Evolutionary conservation across 2,329 filamentous ascomycete genomes (phyloP), one percentile per base, ranked within the genome.

Genomic region (Venturia nashicola): DNA sequence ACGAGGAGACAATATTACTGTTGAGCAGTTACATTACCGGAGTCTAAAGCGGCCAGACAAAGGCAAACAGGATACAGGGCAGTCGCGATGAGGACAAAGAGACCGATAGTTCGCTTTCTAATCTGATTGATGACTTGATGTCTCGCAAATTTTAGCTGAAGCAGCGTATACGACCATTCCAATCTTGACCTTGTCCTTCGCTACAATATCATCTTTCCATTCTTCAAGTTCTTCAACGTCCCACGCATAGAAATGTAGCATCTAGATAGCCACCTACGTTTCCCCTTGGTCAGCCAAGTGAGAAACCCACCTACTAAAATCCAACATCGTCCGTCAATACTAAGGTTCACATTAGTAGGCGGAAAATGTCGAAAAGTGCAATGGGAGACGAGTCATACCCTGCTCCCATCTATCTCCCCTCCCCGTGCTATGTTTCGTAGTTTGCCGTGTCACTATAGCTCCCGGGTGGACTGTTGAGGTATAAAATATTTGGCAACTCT

Each of bases 131-230:
- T 12, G 5, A 11, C 6, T 42, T 42, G 6, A 36, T 14, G 12
- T 5, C 39, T n/a, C n/a, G n/a, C 7, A 42, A 42, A 3, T 42
- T 11, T 42, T 42, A 42, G 6, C 39, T 42, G 6, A 48, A 20
- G 14, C 20, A 27, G n/a, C 32, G 27, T 59, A 66, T 12, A 66
- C 65, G 5, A 66, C 54, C 65, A 66, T 66, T 23, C 51, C 48
- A 16, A 66, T 55, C 60, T 69, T 70, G 61, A 72, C 59, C 64
- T 70, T 70, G 63, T 71, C 70, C 40, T 59, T 65, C 23, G 65
- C 51, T 5, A 70, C 67, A 63, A 72, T 71, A 54, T 70, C 68
- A 3, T 69, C 67, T 61, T 65, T 68, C 66, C 67, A 69, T 27
- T 65, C 60, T 64, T 68, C 65, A 64, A 71, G 62, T 63, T 68